These are phyloP conservation scores for Phytophthora melonis DNA, from an alignment of 352 stramenopile genomes.

Conservation along the genomic window DNA sequence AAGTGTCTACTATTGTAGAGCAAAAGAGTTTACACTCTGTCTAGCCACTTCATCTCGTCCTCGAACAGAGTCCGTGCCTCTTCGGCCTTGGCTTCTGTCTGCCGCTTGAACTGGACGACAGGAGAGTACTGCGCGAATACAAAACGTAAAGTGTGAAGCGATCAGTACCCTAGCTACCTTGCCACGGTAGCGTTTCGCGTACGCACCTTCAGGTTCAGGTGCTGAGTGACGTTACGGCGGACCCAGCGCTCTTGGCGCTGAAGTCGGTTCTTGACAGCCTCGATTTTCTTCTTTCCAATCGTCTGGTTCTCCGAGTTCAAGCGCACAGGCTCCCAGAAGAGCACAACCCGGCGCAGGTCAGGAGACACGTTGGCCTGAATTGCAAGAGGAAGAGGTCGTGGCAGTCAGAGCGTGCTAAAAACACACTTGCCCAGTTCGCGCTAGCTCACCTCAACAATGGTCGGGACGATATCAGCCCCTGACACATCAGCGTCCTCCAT, in stretches of 20 bases:
- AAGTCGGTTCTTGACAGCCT: constrained; percentile 70
- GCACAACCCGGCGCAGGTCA: constrained; percentile 69
- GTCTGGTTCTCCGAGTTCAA: constrained; percentile 75
- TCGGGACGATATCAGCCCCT: constrained; percentile 68
- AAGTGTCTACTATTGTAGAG: constrained; percentile 26
- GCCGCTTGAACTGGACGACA: constrained; percentile 81
- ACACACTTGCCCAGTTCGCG: not conserved
- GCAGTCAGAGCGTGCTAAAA: not conserved
- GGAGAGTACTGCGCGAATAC: constrained; percentile 70
- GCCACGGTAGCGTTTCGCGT: not conserved
- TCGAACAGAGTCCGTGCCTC: constrained; percentile 72
- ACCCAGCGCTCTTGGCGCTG: constrained; percentile 74
- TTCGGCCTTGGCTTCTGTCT: constrained; percentile 70
- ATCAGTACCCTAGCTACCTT: not conserved
- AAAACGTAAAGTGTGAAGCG: not conserved
- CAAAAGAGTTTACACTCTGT: constrained; percentile 41
- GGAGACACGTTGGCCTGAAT: constrained; percentile 72
- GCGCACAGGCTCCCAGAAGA: constrained; percentile 80
- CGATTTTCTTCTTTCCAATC: constrained; percentile 81
- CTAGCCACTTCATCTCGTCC: constrained; percentile 81
- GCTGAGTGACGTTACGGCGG: constrained; percentile 71
- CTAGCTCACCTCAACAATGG: constrained; percentile 67
- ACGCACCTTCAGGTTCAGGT: constrained; percentile 84
- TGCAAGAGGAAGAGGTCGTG: constrained; percentile 1
- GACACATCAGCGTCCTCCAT: constrained; percentile 70